phyloP scores from a whole-genome alignment of 345 rosid species.

The Raphanus raphanistrum region DNA sequence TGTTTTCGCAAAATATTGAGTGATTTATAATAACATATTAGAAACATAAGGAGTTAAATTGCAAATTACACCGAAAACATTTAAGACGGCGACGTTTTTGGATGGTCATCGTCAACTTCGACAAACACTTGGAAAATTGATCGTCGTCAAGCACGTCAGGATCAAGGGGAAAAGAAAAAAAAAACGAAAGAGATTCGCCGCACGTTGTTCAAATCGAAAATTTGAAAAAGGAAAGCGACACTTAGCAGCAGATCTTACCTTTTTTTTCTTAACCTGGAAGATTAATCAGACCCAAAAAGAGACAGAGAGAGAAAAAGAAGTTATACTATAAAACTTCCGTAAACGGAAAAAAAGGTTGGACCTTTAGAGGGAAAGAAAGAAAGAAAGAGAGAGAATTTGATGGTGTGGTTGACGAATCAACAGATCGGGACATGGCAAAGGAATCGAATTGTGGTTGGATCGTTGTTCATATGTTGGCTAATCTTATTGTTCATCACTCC shows the following conservation, averaged over 20 bases:
- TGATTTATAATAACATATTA: background rate
- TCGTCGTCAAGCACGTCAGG: conserved; percentile 32
- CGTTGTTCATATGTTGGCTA: conserved; percentile 56
- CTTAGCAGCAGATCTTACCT: background rate
- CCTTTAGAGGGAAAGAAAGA: conserved; percentile 16
- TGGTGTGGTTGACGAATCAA: conserved; percentile 61
- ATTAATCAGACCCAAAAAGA: conserved; percentile 18
- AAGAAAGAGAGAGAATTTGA: conserved; percentile 14
- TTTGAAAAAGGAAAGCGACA: conserved; percentile 12
- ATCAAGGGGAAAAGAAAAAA: conserved; percentile 7
- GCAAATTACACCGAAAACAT: background rate
- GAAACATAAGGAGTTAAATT: background rate
- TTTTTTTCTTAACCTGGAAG: conserved; percentile 27
- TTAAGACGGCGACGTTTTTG: conserved; percentile 17
- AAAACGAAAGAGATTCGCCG: conserved; percentile 16
- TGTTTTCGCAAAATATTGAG: background rate
- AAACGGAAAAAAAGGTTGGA: background rate
- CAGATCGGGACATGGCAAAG: conserved; percentile 49
- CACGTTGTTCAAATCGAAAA: conserved; percentile 39
- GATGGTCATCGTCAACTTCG: conserved; percentile 28
- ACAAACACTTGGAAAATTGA: conserved; percentile 20
- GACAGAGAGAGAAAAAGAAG: background rate
- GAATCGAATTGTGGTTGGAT: conserved; percentile 50
- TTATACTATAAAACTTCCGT: background rate
- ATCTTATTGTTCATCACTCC: conserved; percentile 68